Base-by-base conservation (phyloP, 768 basidiomycete genomes). In the Gautieria morchelliformis region DNA sequence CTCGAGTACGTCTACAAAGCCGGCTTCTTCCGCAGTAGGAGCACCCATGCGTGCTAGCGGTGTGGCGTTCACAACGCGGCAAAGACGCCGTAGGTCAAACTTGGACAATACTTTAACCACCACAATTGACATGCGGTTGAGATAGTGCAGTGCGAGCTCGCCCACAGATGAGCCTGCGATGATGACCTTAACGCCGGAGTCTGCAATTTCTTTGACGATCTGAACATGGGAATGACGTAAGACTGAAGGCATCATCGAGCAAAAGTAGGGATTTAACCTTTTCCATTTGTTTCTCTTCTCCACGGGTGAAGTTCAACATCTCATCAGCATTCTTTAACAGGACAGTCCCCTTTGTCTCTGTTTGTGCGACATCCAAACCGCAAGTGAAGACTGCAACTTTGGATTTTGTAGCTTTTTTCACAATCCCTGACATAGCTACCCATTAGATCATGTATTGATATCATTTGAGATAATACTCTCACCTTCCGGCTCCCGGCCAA, bases 341-440 rank as follows among this genome's bases (percentile, higher is more conserved):
- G 11, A 98, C 96, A 8, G 96, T 99, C 52, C 96, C 96, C 70
- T 99, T 99, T 17, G 96, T 99, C 71, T 99, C 96, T 5, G 96
- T 98, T 71, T 98, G 95, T 3, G 94, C 83, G 57, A 91, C 81
- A 67, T 98, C 96, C 59, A 99, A 77, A 1, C 89, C 87, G 60
- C 84, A 89, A 0, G 95, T 98, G 74, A 87, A 99, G 57, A 99
- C 89, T 3, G 89, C 95, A 35, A 99, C 95, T 72, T 98, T 98
- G 47, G 86, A 91, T 64, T 84, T 86, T 52, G 74, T 75, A 9
- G 81, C 84, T 65, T 92, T 92, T 74, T 93, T 93, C 56, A 96
- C 68, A 51, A 80, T 76, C 52, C 93, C 90, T 92, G 59, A 8
- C 9, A 50, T 1, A 24, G 15, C 30, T 17, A 30, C 24, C 27